Percentiles rank a stretch among this genome's conserved stretches.
These are phyloP conservation scores for Xerocomellus intermedius DNA, from an alignment of 768 basidiomycete species.

Conservation along the genomic window DNA sequence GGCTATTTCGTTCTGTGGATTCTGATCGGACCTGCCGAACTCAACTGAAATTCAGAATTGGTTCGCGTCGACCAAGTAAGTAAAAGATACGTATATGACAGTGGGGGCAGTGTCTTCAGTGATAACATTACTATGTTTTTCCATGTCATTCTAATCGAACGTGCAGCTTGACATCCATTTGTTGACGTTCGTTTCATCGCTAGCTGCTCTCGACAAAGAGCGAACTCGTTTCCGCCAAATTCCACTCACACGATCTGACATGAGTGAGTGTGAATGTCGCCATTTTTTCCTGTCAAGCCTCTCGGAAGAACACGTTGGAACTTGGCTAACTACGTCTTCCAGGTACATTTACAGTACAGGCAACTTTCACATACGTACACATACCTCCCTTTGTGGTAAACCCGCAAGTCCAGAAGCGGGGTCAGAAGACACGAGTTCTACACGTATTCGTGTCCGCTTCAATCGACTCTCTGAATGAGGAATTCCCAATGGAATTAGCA, in stretches of 20 bases:
- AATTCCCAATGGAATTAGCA: background rate
- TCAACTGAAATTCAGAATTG: conserved; percentile 1
- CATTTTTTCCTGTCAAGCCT: background rate
- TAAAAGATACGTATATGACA: background rate
- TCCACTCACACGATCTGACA: conserved; percentile 1
- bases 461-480: conserved; percentile 1
- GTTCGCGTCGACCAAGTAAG: background rate
- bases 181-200: background rate
- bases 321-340: background rate
- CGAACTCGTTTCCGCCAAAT: background rate
- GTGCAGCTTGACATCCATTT: background rate
- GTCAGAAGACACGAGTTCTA: background rate
- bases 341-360: conserved; percentile 4
- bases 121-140: background rate
- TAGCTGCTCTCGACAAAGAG: background rate
- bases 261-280: background rate
- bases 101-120: background rate
- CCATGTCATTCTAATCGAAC: background rate
- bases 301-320: background rate
- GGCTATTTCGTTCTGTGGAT: background rate
- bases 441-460: background rate
- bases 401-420: background rate
- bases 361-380: background rate
- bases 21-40: conserved; percentile 7
- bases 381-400: conserved; percentile 4